Conservation (phyloP, 2,329 filamentous ascomycete species). For the Cucurbitaria berberidis region DNA sequence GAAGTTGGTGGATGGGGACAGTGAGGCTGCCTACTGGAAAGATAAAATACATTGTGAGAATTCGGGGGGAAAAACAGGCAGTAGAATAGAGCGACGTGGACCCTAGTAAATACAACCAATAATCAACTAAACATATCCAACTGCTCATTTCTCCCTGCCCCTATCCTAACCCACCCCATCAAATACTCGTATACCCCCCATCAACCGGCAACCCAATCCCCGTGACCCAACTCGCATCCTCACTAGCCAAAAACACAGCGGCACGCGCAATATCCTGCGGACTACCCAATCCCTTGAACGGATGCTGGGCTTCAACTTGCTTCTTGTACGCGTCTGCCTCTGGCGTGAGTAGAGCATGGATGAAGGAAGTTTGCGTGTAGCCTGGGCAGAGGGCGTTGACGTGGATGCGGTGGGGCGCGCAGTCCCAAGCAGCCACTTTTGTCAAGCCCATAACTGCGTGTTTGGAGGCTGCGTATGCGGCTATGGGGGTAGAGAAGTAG, state of each 20-base stretch:
- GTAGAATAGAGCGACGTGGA: background rate
- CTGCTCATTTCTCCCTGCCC: background rate
- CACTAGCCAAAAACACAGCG: conserved; percentile 55
- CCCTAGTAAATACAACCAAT: background rate
- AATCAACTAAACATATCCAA: background rate
- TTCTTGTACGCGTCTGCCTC: conserved; percentile 7
- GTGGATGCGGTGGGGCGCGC: conserved; percentile 57
- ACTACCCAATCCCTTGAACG: conserved; percentile 38
- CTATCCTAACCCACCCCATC: background rate
- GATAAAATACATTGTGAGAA: no score
- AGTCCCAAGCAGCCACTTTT: conserved; percentile 57
- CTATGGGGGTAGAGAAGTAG: conserved; percentile 1
- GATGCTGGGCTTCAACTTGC: conserved; percentile 28
- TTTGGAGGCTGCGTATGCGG: conserved; percentile 56
- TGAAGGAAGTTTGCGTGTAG: conserved; percentile 45
- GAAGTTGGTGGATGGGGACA: background rate
- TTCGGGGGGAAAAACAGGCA: background rate
- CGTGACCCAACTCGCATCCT: conserved; percentile 56
- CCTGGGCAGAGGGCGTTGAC: conserved; percentile 63
- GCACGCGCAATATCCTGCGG: conserved; percentile 45
- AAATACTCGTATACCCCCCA: conserved; percentile 51
- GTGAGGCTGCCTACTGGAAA: background rate
- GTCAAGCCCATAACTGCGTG: conserved; percentile 60
- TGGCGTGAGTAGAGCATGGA: conserved; percentile 20
- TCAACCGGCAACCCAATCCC: conserved; percentile 55